phyloP scores from a whole-genome alignment of 768 basidiomycete genomes.

The Boletales sp. region DNA sequence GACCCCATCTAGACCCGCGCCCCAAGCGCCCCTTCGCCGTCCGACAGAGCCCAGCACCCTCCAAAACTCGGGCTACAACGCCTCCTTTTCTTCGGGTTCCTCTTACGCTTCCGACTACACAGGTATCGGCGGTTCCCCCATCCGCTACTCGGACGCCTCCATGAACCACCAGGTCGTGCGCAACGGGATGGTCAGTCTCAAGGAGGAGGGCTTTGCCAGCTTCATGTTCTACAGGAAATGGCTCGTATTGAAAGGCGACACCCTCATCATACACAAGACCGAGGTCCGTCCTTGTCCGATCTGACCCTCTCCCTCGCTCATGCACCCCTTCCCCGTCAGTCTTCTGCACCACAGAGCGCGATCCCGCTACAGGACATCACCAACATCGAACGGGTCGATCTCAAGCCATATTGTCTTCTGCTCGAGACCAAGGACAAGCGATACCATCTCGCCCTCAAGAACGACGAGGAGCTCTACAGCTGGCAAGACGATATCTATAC shows the following conservation, averaged over 20 bases:
- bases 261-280: constrained; percentile 82
- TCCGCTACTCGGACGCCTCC: constrained; percentile 40
- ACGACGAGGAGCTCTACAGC: constrained; percentile 94
- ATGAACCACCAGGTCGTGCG: constrained; percentile 51
- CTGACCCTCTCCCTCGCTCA: background rate
- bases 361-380: constrained; percentile 75
- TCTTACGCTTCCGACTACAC: constrained; percentile 67
- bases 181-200: constrained; percentile 75
- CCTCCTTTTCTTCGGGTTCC: constrained; percentile 56
- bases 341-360: constrained; percentile 52
- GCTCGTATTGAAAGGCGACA: constrained; percentile 79
- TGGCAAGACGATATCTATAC: constrained; percentile 98
- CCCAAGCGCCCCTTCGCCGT: constrained; percentile 59
- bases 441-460: constrained; percentile 79
- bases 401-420: constrained; percentile 91
- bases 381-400: constrained; percentile 87
- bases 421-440: constrained; percentile 84
- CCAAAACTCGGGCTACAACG: constrained; percentile 53
- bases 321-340: constrained; percentile 30
- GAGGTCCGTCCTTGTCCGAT: constrained; percentile 59
- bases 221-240: constrained; percentile 92
- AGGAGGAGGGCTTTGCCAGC: constrained; percentile 91
- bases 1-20: constrained; percentile 77
- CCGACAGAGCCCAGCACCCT: constrained; percentile 43
- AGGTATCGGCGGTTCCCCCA: constrained; percentile 80